Evolutionary conservation across 108 stramenopile species (phyloP), one percentile per base, ranked within the genome.

Genomic region (Cyclotella choctawhatcheeana): DNA sequence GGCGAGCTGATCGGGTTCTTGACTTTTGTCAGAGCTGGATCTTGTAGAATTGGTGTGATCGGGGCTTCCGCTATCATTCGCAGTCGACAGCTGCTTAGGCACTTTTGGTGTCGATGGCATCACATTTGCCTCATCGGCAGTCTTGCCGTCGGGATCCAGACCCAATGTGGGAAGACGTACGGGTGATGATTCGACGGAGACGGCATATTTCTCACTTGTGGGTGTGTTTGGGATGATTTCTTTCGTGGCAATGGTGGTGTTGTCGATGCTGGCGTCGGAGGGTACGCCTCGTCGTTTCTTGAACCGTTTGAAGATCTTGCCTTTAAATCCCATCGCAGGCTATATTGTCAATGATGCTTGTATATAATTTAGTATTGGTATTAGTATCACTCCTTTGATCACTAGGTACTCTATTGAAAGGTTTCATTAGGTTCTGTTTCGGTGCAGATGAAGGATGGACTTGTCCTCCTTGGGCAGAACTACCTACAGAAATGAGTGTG

Each of bases 41-140:
- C 31, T 27, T 12, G 55, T 56, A 10, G 55, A 56, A 30, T 56
- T 29, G 29, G 55, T 56, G 31, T 56, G 55, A 56, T 56, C 55
- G 17, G 55, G 55, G 20, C 29, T 30, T 52, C 21, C 51, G 3
- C 22, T 22, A 52, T 24, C 51, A 52, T 24, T 52, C 22, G 21
- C 1, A 22, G 1, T 24, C 6, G 37, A 12, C 37, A n/a, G n/a
- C n/a, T n/a, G n/a, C n/a, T n/a, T n/a, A 40, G 37, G 37, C 37
- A 40, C 51, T 52, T 52, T 22, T 29, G 55, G 55, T 12, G 55
- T 29, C 17, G 30, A 6, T 1, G 27, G 55, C 29, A 31, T 31
- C 10, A 21, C n/a, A 52, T 22, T 22, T 10, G 51, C 51, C 4
- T 18, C 21, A 10, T 22, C 20, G 8, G 10, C 21, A n/a, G n/a